Evolutionary conservation across 805 yeast genomes (phyloP).

Genomic region (Kazachstania viticola): DNA sequence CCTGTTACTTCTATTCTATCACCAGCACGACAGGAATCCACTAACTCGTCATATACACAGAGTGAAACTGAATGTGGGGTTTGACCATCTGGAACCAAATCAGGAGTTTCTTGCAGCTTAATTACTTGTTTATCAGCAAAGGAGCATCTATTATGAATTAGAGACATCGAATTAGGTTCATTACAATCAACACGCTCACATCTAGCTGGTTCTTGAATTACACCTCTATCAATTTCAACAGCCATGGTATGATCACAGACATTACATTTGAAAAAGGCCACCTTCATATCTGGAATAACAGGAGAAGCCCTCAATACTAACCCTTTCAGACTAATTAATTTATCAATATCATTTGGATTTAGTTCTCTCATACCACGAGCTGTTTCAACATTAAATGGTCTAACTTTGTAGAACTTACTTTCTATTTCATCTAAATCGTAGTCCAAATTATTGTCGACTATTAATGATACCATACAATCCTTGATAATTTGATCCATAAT

Average conservation of each 20-base stretch:
- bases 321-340: constrained; percentile 83
- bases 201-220: constrained; percentile 81
- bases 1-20: constrained; percentile 94
- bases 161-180: constrained; percentile 74
- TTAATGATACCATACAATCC: constrained; percentile 72
- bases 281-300: constrained; percentile 94
- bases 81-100: constrained; percentile 93
- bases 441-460: constrained; percentile 45
- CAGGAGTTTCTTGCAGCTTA: constrained; percentile 91
- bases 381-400: constrained; percentile 76
- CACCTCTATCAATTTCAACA: constrained; percentile 89
- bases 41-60: constrained; percentile 92
- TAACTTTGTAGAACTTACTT: constrained; percentile 68
- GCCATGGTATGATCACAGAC: constrained; percentile 89
- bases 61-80: constrained; percentile 93
- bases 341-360: constrained; percentile 91
- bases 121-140: constrained; percentile 94
- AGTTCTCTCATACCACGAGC: constrained; percentile 79
- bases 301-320: constrained; percentile 80
- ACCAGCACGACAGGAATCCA: constrained; percentile 91
- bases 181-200: constrained; percentile 88
- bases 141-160: constrained; percentile 83
- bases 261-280: constrained; percentile 88
- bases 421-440: constrained; percentile 54
- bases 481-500: constrained; percentile 94